These are phyloP conservation scores for Fraxinus floribunda DNA, from an alignment of 305 asterid species.

Conservation along the genomic window DNA sequence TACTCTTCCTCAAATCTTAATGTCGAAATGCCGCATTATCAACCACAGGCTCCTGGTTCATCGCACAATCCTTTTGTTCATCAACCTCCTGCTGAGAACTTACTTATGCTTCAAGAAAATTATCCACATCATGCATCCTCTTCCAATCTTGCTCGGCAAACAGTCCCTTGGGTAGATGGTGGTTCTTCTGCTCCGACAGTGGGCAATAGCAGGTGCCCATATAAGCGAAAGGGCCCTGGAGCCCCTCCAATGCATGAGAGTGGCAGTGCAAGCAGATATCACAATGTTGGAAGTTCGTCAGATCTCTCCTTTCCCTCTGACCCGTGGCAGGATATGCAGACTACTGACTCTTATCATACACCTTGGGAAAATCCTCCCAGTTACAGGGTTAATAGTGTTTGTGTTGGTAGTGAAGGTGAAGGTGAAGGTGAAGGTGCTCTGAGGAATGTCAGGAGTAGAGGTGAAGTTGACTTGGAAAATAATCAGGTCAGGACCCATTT, in stretches of 20 bases:
- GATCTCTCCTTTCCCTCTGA: conserved; percentile 47
- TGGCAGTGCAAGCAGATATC: conserved; percentile 47
- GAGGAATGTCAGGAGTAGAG: conserved; percentile 70
- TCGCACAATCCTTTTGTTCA: conserved; percentile 47
- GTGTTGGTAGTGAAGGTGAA: conserved; percentile 58
- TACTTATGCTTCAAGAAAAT: conserved; percentile 41
- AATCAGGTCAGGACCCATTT: conserved; percentile 43
- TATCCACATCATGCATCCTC: conserved; percentile 44
- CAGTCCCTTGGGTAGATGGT: conserved; percentile 45
- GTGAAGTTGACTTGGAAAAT: conserved; percentile 45
- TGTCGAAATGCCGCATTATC: conserved; percentile 51
- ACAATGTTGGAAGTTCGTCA: conserved; percentile 68
- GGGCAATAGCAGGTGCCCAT: conserved; percentile 50
- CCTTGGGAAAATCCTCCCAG: conserved; percentile 51
- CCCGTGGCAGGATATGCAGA: conserved; percentile 61
- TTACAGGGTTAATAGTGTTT: conserved; percentile 50
- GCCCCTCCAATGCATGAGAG: conserved; percentile 45
- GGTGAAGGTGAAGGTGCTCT: conserved; percentile 60
- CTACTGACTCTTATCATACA: conserved; percentile 46
- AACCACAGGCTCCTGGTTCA: conserved; percentile 45
- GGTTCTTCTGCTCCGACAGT: conserved; percentile 47
- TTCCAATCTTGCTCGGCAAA: conserved; percentile 43
- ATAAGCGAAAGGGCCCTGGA: conserved; percentile 67
- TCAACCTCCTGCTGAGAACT: conserved; percentile 41
- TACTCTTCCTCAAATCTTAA: conserved; percentile 39